Base-by-base conservation (phyloP, 2,329 filamentous ascomycete genomes). In the Aspergillus terreus region DNA sequence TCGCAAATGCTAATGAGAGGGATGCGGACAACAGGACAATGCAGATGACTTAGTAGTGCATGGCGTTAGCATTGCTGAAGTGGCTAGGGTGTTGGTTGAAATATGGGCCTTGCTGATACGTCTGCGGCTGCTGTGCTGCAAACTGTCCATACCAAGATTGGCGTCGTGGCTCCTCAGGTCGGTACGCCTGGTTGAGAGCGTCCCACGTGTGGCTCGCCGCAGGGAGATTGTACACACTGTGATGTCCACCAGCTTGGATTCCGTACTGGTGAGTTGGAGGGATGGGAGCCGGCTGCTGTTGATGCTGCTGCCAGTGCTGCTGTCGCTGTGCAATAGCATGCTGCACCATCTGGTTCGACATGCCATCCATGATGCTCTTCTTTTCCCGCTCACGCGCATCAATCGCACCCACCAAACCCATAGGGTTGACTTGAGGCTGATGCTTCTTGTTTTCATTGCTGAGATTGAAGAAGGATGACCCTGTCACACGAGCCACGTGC, bases 401-500 rank as follows among this genome's bases (percentile, higher is more conserved):
- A 49, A 96, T 92, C 12, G 88, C 86, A 1, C 87, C 88, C 6
- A 95, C 84, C 1, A 96, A 76, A 0, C 87, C 86, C 19, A 75
- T 74, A 1, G 82, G 82, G 30, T 69, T 66, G 40, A 73, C 66
- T 14, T 65, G 79, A 67, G 77, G 72, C 49, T 76, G 75, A 41
- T 74, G 71, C 53, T 78, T 80, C 56, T 76, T 75, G 46, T 78
- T 77, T 46, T 80, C 80, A 35, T 66, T 71, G 4, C 80, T 81
- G 66, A 95, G 76, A 52, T 82, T 84, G 60, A 95, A 81, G 46
- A 95, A 76, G 0, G 91, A 88, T 0, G 84, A 85, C 1, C 88
- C 88, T 0, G 90, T 95, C 60, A 90, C 78, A 35, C 88, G 83
- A 9, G 91, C 88, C n/a, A 95, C 81, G 59, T 95, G 87, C 71